These are phyloP conservation scores for Fusarium liriodendri DNA, from an alignment of 2,329 filamentous ascomycete species.

Conservation along the genomic window DNA sequence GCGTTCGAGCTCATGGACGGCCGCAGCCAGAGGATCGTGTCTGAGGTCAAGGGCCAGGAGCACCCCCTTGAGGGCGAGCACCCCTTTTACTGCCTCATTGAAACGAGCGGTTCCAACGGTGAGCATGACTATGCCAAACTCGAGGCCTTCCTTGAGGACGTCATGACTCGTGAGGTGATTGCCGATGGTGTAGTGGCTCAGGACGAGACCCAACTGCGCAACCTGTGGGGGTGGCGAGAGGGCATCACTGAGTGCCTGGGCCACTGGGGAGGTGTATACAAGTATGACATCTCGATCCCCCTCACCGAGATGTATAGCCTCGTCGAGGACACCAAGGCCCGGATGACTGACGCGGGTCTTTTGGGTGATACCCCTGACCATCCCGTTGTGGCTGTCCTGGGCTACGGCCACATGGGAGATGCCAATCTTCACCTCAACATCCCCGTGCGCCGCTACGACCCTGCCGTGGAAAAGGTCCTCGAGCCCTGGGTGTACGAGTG, in stretches of 20 bases:
- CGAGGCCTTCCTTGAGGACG: conserved; percentile 87
- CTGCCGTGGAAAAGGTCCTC: conserved; percentile 84
- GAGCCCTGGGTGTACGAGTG: conserved; percentile 99
- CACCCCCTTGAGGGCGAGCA: conserved; percentile 84
- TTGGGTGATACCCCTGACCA: conserved; percentile 79
- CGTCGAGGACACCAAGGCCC: conserved; percentile 84
- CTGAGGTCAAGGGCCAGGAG: conserved; percentile 78
- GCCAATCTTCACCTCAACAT: conserved; percentile 96
- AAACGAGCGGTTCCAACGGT: conserved; percentile 93
- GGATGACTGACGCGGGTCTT: conserved; percentile 79
- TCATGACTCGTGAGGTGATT: conserved; percentile 90
- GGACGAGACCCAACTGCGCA: conserved; percentile 87
- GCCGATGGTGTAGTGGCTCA: conserved; percentile 91
- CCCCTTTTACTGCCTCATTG: conserved; percentile 96
- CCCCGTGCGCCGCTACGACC: conserved; percentile 83
- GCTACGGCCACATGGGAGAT: conserved; percentile 99
- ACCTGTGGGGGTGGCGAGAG: conserved; percentile 93
- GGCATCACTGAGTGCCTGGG: conserved; percentile 90
- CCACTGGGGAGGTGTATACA: conserved; percentile 96
- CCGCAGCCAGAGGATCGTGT: conserved; percentile 81
- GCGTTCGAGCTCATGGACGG: conserved; percentile 98
- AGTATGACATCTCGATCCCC: conserved; percentile 97
- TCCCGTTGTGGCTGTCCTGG: conserved; percentile 89
- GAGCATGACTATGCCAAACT: conserved; percentile 96
- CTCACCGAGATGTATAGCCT: conserved; percentile 87